Evolutionary conservation across 192 early-diverging fungal genomes (phyloP), one percentile per base, ranked within the genome.

Genomic region (Coemansia biformis): DNA sequence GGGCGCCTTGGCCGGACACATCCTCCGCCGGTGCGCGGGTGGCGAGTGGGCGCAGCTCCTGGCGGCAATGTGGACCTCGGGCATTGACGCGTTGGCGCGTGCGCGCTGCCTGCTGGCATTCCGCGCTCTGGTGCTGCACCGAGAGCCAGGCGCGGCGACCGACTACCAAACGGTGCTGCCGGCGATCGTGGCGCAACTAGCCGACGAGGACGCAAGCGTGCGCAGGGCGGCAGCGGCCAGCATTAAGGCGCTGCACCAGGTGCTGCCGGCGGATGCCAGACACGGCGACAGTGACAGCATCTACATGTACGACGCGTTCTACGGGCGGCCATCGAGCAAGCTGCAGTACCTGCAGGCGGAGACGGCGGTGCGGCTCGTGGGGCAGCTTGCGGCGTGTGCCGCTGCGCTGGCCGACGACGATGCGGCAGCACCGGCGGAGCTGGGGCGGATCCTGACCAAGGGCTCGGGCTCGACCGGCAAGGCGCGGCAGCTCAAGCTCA

Each of bases 131-230:
- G 49, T 81, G 5, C 44, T 44, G 2, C 57, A 53, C 17, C 37
- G n/a, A n/a, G n/a, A 55, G 8, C 2, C 40, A 2, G 51, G 47
- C 11, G 51, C 57, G 7, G 16, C n/a, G 7, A 36, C 53, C 23
- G 86, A 88, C 41, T 86, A 80, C 59, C 86, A 88, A 57, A 61
- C 80, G 13, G 48, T 86, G 14, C 69, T 85, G 0, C 92, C 93
- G 8, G 60, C 79, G 0, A 50, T 96, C 16, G 50, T 96, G 15
- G 74, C 87, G 16, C 73, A 78, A 16, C 67, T 96, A 19, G 57
- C 51, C 10, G 77, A 86, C 58, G 49, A 51, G 7, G 52, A 77
- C 38, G 57, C 58, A 31, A 54, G 60, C 11, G 75, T 92, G 31
- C 88, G 92, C 26, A 60, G 70, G 4, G 62, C 76, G 4, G 86